Percentiles rank a stretch among this genome's conserved stretches.
phyloP scores from a whole-genome alignment of 129 eudicot species.

The Mikania micrantha region DNA sequence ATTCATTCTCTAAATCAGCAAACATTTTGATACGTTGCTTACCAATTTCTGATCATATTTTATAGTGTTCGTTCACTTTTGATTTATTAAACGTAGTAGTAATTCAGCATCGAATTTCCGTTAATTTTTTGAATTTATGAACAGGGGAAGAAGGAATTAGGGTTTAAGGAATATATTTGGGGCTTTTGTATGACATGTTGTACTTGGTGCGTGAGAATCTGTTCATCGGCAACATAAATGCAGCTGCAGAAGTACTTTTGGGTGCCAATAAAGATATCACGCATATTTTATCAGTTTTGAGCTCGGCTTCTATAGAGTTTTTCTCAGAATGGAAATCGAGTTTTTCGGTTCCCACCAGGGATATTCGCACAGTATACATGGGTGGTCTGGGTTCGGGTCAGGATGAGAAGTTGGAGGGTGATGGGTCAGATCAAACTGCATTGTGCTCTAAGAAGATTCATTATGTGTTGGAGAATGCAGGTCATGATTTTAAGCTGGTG shows the following conservation, averaged over 20 bases:
- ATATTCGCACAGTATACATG: constrained; percentile 59
- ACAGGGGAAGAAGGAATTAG: constrained; percentile 28
- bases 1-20: constrained; percentile 6
- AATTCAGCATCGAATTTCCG: background rate
- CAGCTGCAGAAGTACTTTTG: constrained; percentile 81
- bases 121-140: constrained; percentile 11
- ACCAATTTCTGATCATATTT: background rate
- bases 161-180: constrained; percentile 7
- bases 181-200: constrained; percentile 49
- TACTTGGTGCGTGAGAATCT: constrained; percentile 76
- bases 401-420: constrained; percentile 22
- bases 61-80: background rate
- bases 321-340: constrained; percentile 83
- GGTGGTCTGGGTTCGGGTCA: constrained; percentile 37
- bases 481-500: constrained; percentile 71
- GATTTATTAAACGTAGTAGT: background rate
- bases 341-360: constrained; percentile 55
- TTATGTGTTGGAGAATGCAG: constrained; percentile 78
- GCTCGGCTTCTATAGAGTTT: constrained; percentile 77
- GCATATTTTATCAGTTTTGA: constrained; percentile 72
- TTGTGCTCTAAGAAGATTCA: constrained; percentile 46
- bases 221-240: constrained; percentile 71
- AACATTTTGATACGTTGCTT: background rate
- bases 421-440: constrained; percentile 37
- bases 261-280: constrained; percentile 65